Evolutionary conservation across 129 eudicot genomes (phyloP), one percentile per base, ranked within the genome.

Genomic region (Pittosporum tobira): DNA sequence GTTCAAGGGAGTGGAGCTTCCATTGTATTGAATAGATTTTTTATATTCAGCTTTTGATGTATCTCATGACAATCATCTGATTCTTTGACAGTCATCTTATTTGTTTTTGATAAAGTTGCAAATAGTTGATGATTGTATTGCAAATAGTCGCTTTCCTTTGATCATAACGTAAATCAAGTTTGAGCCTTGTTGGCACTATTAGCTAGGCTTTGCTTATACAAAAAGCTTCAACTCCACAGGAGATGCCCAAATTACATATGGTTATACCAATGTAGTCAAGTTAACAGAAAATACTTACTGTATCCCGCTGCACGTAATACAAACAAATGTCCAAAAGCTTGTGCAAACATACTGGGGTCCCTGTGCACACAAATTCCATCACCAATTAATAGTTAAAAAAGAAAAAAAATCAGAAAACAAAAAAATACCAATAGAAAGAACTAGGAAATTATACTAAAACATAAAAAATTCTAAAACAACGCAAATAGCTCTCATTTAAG

Each of bases 301-400:
- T 73, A 90, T 80, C 63, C 97, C 97, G 38, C 97, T 84, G 65
- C 97, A 89, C 1, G 87, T 81, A 75, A 73, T 82, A 71, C 97
- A 90, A 62, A 85, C 65, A 69, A 91, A 91, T 20, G 96, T 91
- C 98, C 94, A 87, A 57, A 91, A 91, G 46, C 79, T 91, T 13
- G 87, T 86, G 80, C 98, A 91, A 25, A 91, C 98, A 48, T 86
- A 91, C 59, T 91, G 98, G 61, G 98, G 96, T 53, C 98, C 98
- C 98, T 91, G 90, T 54, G 56, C 66, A 75, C 18, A 6, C 9
- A 37, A 25, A 10, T 24, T 46, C 0, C 6, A 25, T 65, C 62
- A 73, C 31, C 23, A 15, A 66, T 61, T 40, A 48, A 3, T 18
- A 43, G 36, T 51, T n/a, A 13, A 37, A 26, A 56, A 63, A 19